phyloP scores from a whole-genome alignment of 805 yeast species.

The Saturnispora hagleri region DNA sequence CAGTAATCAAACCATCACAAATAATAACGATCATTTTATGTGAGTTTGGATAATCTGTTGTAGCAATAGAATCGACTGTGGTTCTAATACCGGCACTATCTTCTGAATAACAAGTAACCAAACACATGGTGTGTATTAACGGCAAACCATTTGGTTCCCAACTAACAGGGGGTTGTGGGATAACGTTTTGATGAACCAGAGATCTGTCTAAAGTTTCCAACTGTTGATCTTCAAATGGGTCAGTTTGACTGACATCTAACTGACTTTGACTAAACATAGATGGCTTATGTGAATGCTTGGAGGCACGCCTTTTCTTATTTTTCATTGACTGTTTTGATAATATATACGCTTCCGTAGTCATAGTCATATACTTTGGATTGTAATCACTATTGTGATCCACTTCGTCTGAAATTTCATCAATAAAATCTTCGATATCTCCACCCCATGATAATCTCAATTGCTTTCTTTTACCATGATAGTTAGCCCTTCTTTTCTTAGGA shows the following conservation, averaged over 20 bases:
- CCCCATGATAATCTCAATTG: constrained; percentile 32
- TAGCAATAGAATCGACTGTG: constrained; percentile 86
- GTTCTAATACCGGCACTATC: constrained; percentile 79
- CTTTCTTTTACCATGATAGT: constrained; percentile 28
- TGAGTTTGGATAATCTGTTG: constrained; percentile 91
- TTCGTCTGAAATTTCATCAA: constrained; percentile 9
- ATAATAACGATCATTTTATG: constrained; percentile 79
- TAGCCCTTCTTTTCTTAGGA: constrained; percentile 44
- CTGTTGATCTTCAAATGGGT: constrained; percentile 23
- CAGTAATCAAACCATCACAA: constrained; percentile 93
- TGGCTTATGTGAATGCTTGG: neutral
- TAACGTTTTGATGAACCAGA: constrained; percentile 63
- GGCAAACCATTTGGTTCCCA: constrained; percentile 85
- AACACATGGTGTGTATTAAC: constrained; percentile 59
- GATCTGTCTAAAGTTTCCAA: constrained; percentile 46
- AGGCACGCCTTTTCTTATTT: neutral
- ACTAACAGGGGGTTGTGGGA: constrained; percentile 85
- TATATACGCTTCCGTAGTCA: constrained; percentile 50
- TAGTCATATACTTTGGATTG: constrained; percentile 44
- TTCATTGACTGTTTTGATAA: constrained; percentile 12
- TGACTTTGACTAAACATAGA: constrained; percentile 10
- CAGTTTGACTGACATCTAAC: constrained; percentile 8
- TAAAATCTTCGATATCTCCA: constrained; percentile 28
- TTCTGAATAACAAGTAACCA: constrained; percentile 93
- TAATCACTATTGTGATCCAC: constrained; percentile 19